phyloP scores from a whole-genome alignment of 2,329 filamentous ascomycete genomes.

The Xylaria multiplex region DNA sequence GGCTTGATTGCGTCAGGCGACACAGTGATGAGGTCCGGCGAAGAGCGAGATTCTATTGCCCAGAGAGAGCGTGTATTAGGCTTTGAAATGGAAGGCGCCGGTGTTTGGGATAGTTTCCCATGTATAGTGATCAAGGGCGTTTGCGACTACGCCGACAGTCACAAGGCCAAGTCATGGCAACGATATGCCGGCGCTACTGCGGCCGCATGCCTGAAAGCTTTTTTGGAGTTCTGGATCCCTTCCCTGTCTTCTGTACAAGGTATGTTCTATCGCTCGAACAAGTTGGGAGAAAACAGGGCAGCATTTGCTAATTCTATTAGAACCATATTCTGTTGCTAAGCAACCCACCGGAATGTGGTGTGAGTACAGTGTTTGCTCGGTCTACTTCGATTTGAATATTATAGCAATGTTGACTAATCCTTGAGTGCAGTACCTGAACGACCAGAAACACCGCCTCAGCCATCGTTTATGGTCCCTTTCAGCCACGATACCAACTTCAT shows the following conservation, averaged over 20 bases:
- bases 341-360: too few species aligned
- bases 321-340: too few species aligned
- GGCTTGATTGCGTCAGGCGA: not conserved
- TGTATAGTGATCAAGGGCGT: slow-evolving; percentile 6
- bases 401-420: too few species aligned
- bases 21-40: not conserved
- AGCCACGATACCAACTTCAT: slow-evolving; percentile 30
- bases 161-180: slow-evolving; percentile 2
- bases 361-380: too few species aligned
- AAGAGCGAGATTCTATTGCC: not conserved
- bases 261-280: not conserved
- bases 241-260: not conserved
- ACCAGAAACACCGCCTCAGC: slow-evolving; percentile 27
- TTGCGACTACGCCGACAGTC: slow-evolving; percentile 4
- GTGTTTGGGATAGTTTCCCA: slow-evolving; percentile 3
- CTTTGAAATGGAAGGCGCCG: slow-evolving; percentile 1
- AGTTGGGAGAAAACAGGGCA: too few species aligned
- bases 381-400: too few species aligned
- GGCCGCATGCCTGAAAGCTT: not conserved
- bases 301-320: too few species aligned
- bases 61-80: too few species aligned
- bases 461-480: slow-evolving; percentile 28
- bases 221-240: not conserved
- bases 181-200: not conserved
- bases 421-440: not conserved